Evolutionary conservation across 1,284 basidiomycete species (phyloP), one percentile per base, ranked within the genome.

Genomic region (Cryptococcus wingfieldii): DNA sequence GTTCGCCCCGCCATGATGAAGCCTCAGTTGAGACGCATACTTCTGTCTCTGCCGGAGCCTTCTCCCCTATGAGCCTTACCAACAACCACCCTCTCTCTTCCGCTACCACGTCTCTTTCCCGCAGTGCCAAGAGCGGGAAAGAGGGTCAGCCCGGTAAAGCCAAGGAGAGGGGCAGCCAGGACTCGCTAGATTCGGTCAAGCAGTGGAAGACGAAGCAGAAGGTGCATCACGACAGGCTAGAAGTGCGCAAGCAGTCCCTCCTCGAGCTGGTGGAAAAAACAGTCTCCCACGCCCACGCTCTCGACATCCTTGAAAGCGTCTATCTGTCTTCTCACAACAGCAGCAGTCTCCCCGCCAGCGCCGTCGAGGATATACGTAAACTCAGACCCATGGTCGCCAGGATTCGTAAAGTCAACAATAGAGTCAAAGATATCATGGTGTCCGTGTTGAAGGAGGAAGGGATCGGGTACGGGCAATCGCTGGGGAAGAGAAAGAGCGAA

Each of bases 221-320:
- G 14, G 47, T 50, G 41, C 58, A 62, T 48, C 53, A 56, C 3
- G 55, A 55, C 14, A 55, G 48, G 50, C 46, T 69, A 19, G 69
- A 72, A 49, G 68, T 69, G 51, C 61, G 71, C 3, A 67, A 66
- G 38, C 74, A 75, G 67, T 67, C 74, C 43, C 51, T 77, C 0
- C 62, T 77, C n/a, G 92, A 96, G 76, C 79, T 96, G 37, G 80
- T 94, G 37, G 81, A 84, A 58, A 93, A 90, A 0, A 92, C 96
- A 77, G 79, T 85, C 18, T 83, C 84, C 6, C 96, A 95, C 70
- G 80, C 91, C 13, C 75, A 81, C 51, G 89, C 92, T 72, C 74
- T 96, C 62, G 82, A 84, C 55, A 82, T 82, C 13, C 81, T 96
- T 43, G 86, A 91, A 46, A 82, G 78, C 62, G 71, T 80, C 41